Conservation (phyloP, 2,329 filamentous ascomycete genomes). For the Sporothrix pseudoabietina region DNA sequence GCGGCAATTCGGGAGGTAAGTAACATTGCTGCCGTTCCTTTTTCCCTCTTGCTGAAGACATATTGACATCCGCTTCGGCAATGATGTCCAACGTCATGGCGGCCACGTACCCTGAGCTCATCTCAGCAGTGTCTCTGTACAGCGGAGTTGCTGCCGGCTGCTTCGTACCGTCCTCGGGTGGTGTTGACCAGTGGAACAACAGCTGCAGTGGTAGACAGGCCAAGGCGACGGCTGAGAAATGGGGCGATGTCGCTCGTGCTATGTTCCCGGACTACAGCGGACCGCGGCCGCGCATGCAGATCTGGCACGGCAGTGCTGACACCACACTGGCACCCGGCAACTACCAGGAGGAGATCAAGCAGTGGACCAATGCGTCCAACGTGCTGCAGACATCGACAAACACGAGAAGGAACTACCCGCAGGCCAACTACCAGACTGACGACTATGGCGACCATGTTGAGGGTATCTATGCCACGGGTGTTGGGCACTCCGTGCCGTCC, state of each 20-base stretch:
- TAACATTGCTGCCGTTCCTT: too few species aligned
- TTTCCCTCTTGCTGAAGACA: not conserved
- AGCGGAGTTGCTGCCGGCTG: constrained; percentile 49
- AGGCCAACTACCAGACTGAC: constrained; percentile 45
- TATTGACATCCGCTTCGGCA: constrained; percentile 32
- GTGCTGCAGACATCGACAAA: constrained; percentile 41
- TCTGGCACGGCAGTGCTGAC: constrained; percentile 60
- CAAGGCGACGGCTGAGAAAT: constrained; percentile 48
- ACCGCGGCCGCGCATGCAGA: constrained; percentile 57
- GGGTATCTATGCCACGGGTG: constrained; percentile 41
- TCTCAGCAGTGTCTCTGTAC: constrained; percentile 45
- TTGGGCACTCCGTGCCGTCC: constrained; percentile 38
- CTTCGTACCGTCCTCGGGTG: constrained; percentile 45
- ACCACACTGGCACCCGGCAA: constrained; percentile 54
- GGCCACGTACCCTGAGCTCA: constrained; percentile 49
- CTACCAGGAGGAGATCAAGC: constrained; percentile 60
- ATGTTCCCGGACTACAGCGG: constrained; percentile 47
- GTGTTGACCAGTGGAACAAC: constrained; percentile 54
- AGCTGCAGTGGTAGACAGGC: constrained; percentile 52
- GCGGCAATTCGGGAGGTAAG: constrained; percentile 41
- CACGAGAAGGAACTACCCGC: constrained; percentile 42
- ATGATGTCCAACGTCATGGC: constrained; percentile 49
- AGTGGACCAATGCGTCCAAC: constrained; percentile 56
- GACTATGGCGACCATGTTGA: constrained; percentile 45
- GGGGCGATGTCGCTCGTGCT: constrained; percentile 50